Base-by-base conservation (phyloP, 768 basidiomycete genomes). In the Dentipellis fragilis region DNA sequence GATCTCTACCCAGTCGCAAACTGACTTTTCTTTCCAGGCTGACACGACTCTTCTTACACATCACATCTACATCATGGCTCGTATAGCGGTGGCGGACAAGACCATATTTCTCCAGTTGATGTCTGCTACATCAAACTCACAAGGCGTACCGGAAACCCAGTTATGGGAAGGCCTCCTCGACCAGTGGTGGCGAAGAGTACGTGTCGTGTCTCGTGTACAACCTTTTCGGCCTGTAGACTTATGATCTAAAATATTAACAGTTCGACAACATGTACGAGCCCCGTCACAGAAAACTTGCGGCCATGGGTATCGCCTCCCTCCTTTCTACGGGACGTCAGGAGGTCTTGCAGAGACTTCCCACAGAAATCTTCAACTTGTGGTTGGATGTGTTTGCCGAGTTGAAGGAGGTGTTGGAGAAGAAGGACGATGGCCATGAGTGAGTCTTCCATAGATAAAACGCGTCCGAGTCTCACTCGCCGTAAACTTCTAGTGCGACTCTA, bases 261-360 rank as follows among this genome's bases (percentile, higher is more conserved):
- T 91, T 93, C 66, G 93, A 95, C 68, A 87, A 85, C 65, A 88
- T 93, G 83, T 87, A 87, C 14, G 89, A 93, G 66, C 84, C 89
- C 1, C 80, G 85, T 10, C 79, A 87, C 58, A 83, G 93, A 56
- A 95, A 95, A 71, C 73, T 95, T 55, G 72, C 81, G 22, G 89
- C 91, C 10, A 85, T 95, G 75, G 90, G 87, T 1, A 80, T 89
- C 46, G 88, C 89, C 2, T 73, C 78, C 46, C 76, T 94, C 3
- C 82, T 89, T 37, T 80, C 88, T 0, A 90, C 89, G 0, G 89
- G 81, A 11, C 79, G 81, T 19, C 76, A 77, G 0, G 85, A 89
- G 62, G 83, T 92, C 10, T 78, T 95, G 10, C 73, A 78, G 34
- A 78, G 87, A 17, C 70, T 95, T 22, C 76, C 81, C 12, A 78